Evolutionary conservation across 257 asterid genomes (phyloP).

Genomic region (Penstemon davidsonii): DNA sequence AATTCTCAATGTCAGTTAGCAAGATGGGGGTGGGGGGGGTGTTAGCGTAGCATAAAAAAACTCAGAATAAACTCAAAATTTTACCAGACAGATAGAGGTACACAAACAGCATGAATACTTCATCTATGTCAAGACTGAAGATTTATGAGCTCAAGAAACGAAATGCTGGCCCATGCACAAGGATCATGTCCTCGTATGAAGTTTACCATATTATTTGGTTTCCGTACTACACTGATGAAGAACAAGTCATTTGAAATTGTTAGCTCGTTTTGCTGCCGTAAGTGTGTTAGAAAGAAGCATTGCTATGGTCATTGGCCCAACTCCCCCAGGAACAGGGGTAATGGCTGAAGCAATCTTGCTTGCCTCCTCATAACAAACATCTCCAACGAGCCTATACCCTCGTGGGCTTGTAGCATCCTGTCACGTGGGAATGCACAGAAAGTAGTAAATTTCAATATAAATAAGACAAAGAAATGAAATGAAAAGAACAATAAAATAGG

Average conservation of each 20-base stretch:
- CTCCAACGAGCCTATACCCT: conserved; percentile 86
- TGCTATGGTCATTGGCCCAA: conserved; percentile 98
- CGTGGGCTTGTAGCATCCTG: conserved; percentile 66
- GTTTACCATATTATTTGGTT: background rate
- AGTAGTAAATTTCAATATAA: background rate
- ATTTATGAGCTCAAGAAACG: background rate
- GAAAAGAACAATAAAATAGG: background rate
- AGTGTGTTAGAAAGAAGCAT: conserved; percentile 95
- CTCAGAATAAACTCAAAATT: too few relatives aligned
- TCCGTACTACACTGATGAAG: background rate
- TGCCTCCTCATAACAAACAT: conserved; percentile 91
- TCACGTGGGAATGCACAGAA: conserved; percentile 10
- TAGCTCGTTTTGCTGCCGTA: conserved; percentile 70
- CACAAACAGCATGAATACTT: background rate
- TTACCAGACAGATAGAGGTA: background rate
- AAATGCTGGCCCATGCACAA: background rate
- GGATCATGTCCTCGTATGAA: background rate
- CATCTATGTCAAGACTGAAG: background rate
- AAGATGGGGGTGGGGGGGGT: too few relatives aligned
- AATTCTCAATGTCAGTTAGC: too few relatives aligned
- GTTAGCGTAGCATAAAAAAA: too few relatives aligned
- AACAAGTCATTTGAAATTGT: conserved; percentile 49
- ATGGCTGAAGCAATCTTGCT: conserved; percentile 87
- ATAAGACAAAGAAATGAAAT: background rate
- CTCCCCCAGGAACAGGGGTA: conserved; percentile 97